A percentile compares a stretch with the other conserved stretches of the same genome.
Evolutionary conservation across 2,329 filamentous ascomycete species (phyloP).

Genomic region (Epichloe scottii): DNA sequence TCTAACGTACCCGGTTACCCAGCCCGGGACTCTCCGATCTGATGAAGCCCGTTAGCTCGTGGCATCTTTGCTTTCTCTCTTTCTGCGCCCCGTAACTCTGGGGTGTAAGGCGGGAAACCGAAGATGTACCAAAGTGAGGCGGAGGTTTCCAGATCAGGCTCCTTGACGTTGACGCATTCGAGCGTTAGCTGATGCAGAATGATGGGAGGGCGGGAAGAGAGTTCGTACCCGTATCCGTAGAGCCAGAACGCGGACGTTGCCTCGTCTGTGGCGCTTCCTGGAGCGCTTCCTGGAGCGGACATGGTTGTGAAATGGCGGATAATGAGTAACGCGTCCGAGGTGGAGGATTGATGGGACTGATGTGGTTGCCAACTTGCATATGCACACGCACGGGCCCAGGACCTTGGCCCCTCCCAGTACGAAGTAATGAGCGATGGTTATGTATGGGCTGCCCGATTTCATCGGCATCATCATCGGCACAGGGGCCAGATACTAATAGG

Average conservation of each 20-base stretch:
- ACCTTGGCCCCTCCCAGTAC: too few relatives aligned
- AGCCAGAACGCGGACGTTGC: constrained; percentile 68
- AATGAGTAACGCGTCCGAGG: too few relatives aligned
- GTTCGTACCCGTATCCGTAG: constrained; percentile 83
- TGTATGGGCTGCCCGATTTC: too few relatives aligned
- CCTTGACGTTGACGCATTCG: constrained; percentile 24
- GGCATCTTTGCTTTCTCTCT: not conserved
- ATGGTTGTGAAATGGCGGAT: not conserved
- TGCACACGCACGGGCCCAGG: too few relatives aligned
- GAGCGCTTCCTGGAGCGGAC: not conserved
- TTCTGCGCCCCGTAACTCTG: not conserved
- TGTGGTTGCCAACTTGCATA: too few relatives aligned
- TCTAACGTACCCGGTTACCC: constrained; percentile 85
- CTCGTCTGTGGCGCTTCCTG: constrained; percentile 9
- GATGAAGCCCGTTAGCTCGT: not conserved
- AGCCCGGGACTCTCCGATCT: constrained; percentile 81
- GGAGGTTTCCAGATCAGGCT: constrained; percentile 98
- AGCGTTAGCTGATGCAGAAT: not conserved
- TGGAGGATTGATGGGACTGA: too few relatives aligned
- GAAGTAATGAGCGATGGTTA: too few relatives aligned
- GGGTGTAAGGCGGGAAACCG: not conserved
- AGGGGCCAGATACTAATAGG: too few relatives aligned
- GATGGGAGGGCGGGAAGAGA: not conserved
- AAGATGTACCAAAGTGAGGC: constrained; percentile 69
- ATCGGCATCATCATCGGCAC: too few relatives aligned